Base-by-base conservation (phyloP, 495 filamentous ascomycete species). In the Podospora pseudocomata region DNA sequence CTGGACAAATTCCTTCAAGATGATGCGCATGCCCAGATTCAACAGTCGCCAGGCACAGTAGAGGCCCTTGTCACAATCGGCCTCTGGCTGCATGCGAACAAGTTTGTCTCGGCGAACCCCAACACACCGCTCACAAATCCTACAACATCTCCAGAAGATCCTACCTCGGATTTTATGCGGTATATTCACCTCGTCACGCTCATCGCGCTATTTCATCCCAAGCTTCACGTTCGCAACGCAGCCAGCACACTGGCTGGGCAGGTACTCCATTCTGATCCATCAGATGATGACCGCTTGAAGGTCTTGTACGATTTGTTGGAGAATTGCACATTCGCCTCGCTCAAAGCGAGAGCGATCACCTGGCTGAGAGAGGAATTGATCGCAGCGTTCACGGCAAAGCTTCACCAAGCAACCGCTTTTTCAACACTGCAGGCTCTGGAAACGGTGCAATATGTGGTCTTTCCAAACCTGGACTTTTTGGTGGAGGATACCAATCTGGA, bases 281-380 rank as follows among this genome's bases (percentile, higher is more conserved):
- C 88, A 1, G 85, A 90, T 57, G 76, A 86, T 0, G 84, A 87
- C 32, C 86, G 93, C 1, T 85, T 96, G 55, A 86, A 88, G 4
- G 90, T 96, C 67, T 90, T 98, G 13, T 85, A 87, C 57, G 89
- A 92, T 60, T 89, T 94, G 3, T 82, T 98, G 30, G 89, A 95
- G 76, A 87, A 96, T 69, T 91, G 90, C 71, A 88, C 90, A 5
- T 92, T 88, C 73, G 85, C 91, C 27, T 85, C 90, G 2, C 84
- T 95, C 58, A 93, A 92, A 70, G 93, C 90, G 16, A 89, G 87
- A 65, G 93, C 94, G 0, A 86, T 98, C 13, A 85, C 86, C 27
- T 97, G 96, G 91, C 80, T 97, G 4, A 94, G 93, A 74, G 88
- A 93, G 63, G 94, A 97, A 75, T 85, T 94, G 2, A 80, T 94